These are phyloP conservation scores for Metschnikowia corniflorae DNA, from an alignment of 805 yeast genomes.

Conservation along the genomic window DNA sequence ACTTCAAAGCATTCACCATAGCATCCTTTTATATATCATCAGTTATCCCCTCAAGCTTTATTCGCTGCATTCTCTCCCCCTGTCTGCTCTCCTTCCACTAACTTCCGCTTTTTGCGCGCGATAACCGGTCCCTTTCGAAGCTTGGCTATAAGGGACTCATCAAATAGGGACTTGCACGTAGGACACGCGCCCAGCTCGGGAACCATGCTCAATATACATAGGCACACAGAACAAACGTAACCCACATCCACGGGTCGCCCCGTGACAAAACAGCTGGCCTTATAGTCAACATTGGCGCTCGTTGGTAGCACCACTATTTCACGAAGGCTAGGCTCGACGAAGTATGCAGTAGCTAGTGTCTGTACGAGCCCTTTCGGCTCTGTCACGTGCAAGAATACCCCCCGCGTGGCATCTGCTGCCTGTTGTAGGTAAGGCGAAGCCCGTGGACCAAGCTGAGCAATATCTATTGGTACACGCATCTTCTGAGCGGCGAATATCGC, in stretches of 20 bases:
- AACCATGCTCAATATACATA: slow-evolving; percentile 69
- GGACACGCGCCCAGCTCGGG: slow-evolving; percentile 76
- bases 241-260: slow-evolving; percentile 92
- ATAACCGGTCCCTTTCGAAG: slow-evolving; percentile 62
- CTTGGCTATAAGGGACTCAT: slow-evolving; percentile 54
- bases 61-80: neutral
- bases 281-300: slow-evolving; percentile 80
- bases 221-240: slow-evolving; percentile 90
- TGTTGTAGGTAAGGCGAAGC: slow-evolving; percentile 87
- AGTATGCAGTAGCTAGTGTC: slow-evolving; percentile 74
- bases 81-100: slow-evolving; percentile 6
- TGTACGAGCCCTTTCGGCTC: slow-evolving; percentile 78
- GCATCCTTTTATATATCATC: too few relatives aligned
- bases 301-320: slow-evolving; percentile 78
- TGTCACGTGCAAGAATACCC: slow-evolving; percentile 70
- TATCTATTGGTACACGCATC: slow-evolving; percentile 84
- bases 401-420: slow-evolving; percentile 92
- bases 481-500: slow-evolving; percentile 94
- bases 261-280: slow-evolving; percentile 91
- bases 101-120: slow-evolving; percentile 26
- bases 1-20: too few relatives aligned
- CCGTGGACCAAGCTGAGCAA: slow-evolving; percentile 65
- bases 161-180: slow-evolving; percentile 79
- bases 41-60: neutral
- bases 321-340: slow-evolving; percentile 81